Percentiles rank a stretch among this genome's conserved stretches.
Conservation (phyloP, 2,329 filamentous ascomycete genomes). For the Cryphonectria radicalis region DNA sequence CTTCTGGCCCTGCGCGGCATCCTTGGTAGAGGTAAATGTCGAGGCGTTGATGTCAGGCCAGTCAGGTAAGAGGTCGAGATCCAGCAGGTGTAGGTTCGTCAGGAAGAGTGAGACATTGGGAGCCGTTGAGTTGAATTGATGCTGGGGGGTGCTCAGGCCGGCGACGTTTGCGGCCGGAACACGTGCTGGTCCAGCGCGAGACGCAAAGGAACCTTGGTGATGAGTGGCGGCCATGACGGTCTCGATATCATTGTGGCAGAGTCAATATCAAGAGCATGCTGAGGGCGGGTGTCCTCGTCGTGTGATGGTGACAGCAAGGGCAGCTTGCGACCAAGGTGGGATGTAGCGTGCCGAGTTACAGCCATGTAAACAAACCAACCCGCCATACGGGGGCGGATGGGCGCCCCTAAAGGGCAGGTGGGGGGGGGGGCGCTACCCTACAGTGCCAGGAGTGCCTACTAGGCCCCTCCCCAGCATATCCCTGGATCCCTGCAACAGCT, state of each 20-base stretch:
- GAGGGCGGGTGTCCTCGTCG: not conserved
- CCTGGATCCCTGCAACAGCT: not conserved
- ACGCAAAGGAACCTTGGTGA: slow-evolving; percentile 16
- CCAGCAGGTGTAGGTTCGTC: slow-evolving; percentile 80
- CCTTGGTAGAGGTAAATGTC: slow-evolving; percentile 68
- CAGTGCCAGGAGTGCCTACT: too few relatives aligned
- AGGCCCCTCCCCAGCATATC: not conserved
- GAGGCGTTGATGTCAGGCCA: slow-evolving; percentile 77
- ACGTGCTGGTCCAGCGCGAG: slow-evolving; percentile 25
- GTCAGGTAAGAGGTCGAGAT: slow-evolving; percentile 75
- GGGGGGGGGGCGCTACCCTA: not conserved
- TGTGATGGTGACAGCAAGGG: not conserved
- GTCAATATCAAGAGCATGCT: not conserved
- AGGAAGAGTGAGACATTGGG: slow-evolving; percentile 71
- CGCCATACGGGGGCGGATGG: too few relatives aligned
- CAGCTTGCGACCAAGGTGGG: not conserved
- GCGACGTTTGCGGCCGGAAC: slow-evolving; percentile 17
- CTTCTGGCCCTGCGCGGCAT: slow-evolving; percentile 75
- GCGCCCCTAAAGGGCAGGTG: not conserved
- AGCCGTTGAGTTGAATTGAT: slow-evolving; percentile 36
- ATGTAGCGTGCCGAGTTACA: not conserved
- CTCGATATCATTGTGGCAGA: not conserved
- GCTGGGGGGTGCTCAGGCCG: slow-evolving; percentile 6
- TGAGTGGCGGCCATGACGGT: slow-evolving; percentile 15
- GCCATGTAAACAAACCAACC: not conserved